phyloP scores from a whole-genome alignment of 2,329 filamentous ascomycete species.

The Nothophaeocryptopus gaeumannii region DNA sequence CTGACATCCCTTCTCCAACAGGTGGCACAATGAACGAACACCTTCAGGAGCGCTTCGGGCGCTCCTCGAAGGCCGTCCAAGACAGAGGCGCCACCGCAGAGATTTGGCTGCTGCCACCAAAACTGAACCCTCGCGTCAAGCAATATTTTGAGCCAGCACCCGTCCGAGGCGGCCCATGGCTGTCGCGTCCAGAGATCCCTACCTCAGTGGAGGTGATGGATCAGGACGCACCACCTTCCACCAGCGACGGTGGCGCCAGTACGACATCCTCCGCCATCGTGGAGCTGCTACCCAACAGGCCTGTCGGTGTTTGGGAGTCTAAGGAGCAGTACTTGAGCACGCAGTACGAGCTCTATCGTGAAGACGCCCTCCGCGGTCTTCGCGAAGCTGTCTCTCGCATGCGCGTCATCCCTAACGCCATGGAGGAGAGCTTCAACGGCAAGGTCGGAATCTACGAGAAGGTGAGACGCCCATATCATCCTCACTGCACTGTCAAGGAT shows the following conservation, averaged over 20 bases:
- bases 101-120: constrained; percentile 23
- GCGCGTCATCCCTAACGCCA: constrained; percentile 51
- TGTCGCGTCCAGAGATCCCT: constrained; percentile 53
- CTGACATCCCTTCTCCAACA: constrained; percentile 1
- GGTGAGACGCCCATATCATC: constrained; percentile 42
- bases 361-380: constrained; percentile 69
- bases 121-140: constrained; percentile 28
- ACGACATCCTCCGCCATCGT: constrained; percentile 18
- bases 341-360: constrained; percentile 73
- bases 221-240: constrained; percentile 1
- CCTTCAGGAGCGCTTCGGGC: constrained; percentile 30
- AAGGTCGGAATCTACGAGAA: constrained; percentile 65
- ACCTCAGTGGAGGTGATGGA: constrained; percentile 51
- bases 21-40: constrained; percentile 29
- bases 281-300: constrained; percentile 46
- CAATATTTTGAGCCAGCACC: constrained; percentile 26
- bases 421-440: constrained; percentile 49
- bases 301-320: constrained; percentile 56
- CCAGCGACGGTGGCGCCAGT: constrained; percentile 1
- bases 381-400: constrained; percentile 63
- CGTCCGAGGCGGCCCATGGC: constrained; percentile 29
- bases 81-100: constrained; percentile 11
- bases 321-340: constrained; percentile 66
- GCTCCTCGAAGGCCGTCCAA: constrained; percentile 11
- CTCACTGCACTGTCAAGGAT: neutral